Base-by-base conservation (phyloP, 2,329 filamentous ascomycete species). In the Alternaria postmessia region DNA sequence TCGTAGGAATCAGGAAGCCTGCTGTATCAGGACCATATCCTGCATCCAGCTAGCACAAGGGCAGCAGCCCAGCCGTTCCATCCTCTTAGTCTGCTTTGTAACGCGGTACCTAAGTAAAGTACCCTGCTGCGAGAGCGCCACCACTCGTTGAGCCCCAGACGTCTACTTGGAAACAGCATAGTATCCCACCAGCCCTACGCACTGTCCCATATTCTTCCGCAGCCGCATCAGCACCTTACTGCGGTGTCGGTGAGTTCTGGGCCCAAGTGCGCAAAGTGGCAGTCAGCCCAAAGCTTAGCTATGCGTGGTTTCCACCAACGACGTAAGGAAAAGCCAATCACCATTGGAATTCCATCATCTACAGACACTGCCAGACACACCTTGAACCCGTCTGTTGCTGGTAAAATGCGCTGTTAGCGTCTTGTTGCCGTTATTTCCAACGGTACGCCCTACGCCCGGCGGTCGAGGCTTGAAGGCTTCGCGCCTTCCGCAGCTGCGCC, bases 141-240 rank as follows among this genome's bases (percentile, higher is more conserved):
- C 67, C 65, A 61, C 69, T 59, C 54, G 42, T 48, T 57, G 66
- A 65, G 63, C 62, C 32, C 32, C 32, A 36, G 32, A 36, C 32
- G 5, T 14, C 32, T 12, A 48, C 47, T 54, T 55, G 62, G 60
- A 63, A 64, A 61, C 59, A 67, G 59, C 66, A 53, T 70, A 66
- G 67, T 59, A 69, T 24, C 43, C 41, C 62, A 57, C 54, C 61
- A 67, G 70, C 70, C 70, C 67, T 72, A 72, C 64, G 68, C 70
- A 72, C 61, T 61, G 61, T 65, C 62, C 63, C 65, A 70, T 63
- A 61, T 64, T 65, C 64, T 65, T 60, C 70, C 66, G 68, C 64
- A 54, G 68, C 68, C 65, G 65, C 69, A 71, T 72, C 70, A 72
- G 67, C 70, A 72, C 68, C 65, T 69, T 72, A 67, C 63, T 70